Evolutionary conservation across 1,284 basidiomycete genomes (phyloP), one percentile per base, ranked within the genome.

Genomic region (Chondrostereum purpureum): DNA sequence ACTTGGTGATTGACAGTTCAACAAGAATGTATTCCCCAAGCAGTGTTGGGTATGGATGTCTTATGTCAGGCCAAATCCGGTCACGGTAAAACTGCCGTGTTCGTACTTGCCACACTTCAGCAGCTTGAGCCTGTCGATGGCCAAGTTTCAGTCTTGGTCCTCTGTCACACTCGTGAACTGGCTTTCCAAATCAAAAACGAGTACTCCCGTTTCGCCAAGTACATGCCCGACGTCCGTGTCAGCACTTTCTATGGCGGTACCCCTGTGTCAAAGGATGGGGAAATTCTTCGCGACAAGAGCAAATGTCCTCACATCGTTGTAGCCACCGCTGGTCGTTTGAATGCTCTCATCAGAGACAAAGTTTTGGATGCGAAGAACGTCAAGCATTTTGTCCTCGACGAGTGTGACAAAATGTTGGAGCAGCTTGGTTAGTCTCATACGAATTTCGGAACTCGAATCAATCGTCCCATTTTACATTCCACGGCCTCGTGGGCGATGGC

Each of bases 371-470:
- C 87, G 54, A 85, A 86, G 67, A 87, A 92, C 64, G 91, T 96
- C 67, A 95, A 96, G 76, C 94, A 98, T 76, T 99, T 99, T 70
- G 94, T 97, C 51, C 77, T 99, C 65, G 96, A 99, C 78, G 96
- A 99, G 75, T 99, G 96, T 78, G 96, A 99, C 81, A 99, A 99
- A 83, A 98, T 99, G 92, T 86, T 99, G 65, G 96, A 99, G 80
- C 89, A 94, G 83, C 92, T 99, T 74, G 94, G 93, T 97, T 87
- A 95, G 93, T 96, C 77, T 44, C 43, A 69, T 78, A 73, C 80
- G 75, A 75, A 72, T 76, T 82, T 77, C 69, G 72, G 69, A 70
- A 67, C 62, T 63, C 63, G 60, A 57, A 54, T 56, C 63, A 64
- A 67, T 59, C 62, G 63, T 62, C 66, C 60, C 67, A 65, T 57